Evolutionary conservation across 2,329 filamentous ascomycete genomes (phyloP), one percentile per base, ranked within the genome.

Genomic region (Emmonsia crescens): DNA sequence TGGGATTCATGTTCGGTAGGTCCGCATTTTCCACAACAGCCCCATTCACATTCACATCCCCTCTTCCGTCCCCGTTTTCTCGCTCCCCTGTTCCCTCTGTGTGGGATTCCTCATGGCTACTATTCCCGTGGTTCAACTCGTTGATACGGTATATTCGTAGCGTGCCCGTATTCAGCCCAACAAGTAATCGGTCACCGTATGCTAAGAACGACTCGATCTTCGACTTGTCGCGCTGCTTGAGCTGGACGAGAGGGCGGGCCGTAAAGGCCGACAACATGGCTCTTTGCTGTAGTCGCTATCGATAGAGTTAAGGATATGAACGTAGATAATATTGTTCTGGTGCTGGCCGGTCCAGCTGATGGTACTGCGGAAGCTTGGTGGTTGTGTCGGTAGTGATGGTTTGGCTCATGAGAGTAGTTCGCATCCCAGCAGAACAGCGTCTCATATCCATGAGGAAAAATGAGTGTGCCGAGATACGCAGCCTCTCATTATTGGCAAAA

Each of bases 261-360:
- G 89, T 96, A 79, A 99, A 99, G 73, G 94, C 94, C 77, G 93
- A 95, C 77, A 99, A 88, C 94, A 96, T 96, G 57, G 59, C 62
- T 49, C 21, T 38, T 57, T 44, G n/a, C 19, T 57, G 5, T 9
- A 21, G 5, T 38, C n/a, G 40, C 29, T 44, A 31, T 57, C 19
- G 24, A 8, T 24, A 8, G 29, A 24, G 33, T 12, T 33, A n/a
- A 19, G 33, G 19, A 8, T 16, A 56, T 21, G 12, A 14, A 56
- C 27, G 46, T 56, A 40, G n/a, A 24, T 27, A 56, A 16, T 14
- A 6, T 3, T 14, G 21, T 29, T 36, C 10, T n/a, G 51, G 9
- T 38, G n/a, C 31, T 56, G 54, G 5, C n/a, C 27, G 21, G 19
- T 42, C 36, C 14, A 56, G 21, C n/a, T 16, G 54, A 36, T 14